Percentiles rank a stretch among this genome's conserved stretches.
Evolutionary conservation across 306 rosid genomes (phyloP).

Genomic region (Prunus dulcis): DNA sequence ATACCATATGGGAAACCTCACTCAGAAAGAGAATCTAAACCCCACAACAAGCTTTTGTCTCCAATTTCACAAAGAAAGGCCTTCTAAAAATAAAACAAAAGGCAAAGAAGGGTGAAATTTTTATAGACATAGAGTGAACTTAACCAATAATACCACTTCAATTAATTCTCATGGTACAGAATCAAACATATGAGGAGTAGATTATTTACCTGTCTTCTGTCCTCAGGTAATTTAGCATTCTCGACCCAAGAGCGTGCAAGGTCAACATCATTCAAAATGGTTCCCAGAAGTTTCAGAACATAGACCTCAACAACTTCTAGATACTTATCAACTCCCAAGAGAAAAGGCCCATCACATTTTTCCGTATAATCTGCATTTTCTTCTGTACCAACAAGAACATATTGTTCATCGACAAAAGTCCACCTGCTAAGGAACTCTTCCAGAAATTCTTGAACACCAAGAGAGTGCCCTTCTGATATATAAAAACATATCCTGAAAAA

Average conservation of each 20-base stretch:
- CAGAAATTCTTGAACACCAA: conserved; percentile 40
- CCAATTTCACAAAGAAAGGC: too few relatives aligned
- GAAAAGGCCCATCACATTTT: conserved; percentile 18
- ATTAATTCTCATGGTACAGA: not conserved
- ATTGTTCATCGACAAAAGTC: conserved; percentile 52
- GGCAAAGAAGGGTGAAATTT: not conserved
- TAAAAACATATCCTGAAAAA: conserved; percentile 62
- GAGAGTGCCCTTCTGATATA: conserved; percentile 44
- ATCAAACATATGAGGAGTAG: not conserved
- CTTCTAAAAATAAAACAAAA: too few relatives aligned
- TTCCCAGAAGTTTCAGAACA: conserved; percentile 41
- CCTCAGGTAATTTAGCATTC: conserved; percentile 69
- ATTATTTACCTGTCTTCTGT: conserved; percentile 58
- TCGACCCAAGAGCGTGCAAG: conserved; percentile 75
- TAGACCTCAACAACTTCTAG: conserved; percentile 71
- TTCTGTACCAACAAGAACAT: conserved; percentile 38
- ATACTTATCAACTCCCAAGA: conserved; percentile 52
- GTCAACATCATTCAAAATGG: conserved; percentile 39
- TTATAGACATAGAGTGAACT: not conserved
- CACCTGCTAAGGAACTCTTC: conserved; percentile 72
- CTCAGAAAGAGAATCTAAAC: too few relatives aligned
- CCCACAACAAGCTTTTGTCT: too few relatives aligned
- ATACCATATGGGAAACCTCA: too few relatives aligned
- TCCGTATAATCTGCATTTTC: conserved; percentile 25
- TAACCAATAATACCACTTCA: conserved; percentile 2